These are phyloP conservation scores for Tylopilus felleus DNA, from an alignment of 768 basidiomycete genomes.

Conservation along the genomic window DNA sequence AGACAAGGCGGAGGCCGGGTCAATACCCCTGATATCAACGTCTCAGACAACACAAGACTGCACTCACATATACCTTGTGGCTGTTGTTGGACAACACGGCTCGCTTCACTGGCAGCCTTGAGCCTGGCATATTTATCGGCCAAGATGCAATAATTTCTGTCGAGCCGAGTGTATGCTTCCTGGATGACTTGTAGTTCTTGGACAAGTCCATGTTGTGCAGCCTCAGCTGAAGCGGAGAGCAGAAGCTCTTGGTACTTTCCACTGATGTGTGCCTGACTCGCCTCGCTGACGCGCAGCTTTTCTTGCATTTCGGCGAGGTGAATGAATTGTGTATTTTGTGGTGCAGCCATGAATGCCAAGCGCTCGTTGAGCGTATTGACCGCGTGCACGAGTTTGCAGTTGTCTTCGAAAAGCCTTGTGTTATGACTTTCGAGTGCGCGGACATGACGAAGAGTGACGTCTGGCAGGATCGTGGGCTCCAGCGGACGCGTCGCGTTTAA, in stretches of 20 bases:
- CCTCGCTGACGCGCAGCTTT: constrained; percentile 23
- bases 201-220: constrained; percentile 15
- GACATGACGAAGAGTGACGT: constrained; percentile 32
- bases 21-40: neutral
- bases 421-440: constrained; percentile 29
- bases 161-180: constrained; percentile 19
- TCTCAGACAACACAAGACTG: neutral
- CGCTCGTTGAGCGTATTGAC: constrained; percentile 33
- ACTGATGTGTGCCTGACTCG: constrained; percentile 11
- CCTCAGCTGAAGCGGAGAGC: constrained; percentile 6
- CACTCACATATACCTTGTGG: constrained; percentile 8
- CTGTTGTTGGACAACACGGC: constrained; percentile 7
- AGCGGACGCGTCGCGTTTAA: constrained; percentile 39
- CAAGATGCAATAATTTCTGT: constrained; percentile 20
- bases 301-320: constrained; percentile 26
- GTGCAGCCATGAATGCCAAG: constrained; percentile 18
- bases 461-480: constrained; percentile 40
- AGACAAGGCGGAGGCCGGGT: neutral
- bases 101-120: constrained; percentile 5
- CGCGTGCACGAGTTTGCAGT: constrained; percentile 28
- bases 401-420: constrained; percentile 38
- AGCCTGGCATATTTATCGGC: constrained; percentile 22
- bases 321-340: constrained; percentile 15
- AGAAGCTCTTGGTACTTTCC: constrained; percentile 28
- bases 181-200: constrained; percentile 18